phyloP scores from a whole-genome alignment of 306 rosid genomes.

The Quercus glauca region DNA sequence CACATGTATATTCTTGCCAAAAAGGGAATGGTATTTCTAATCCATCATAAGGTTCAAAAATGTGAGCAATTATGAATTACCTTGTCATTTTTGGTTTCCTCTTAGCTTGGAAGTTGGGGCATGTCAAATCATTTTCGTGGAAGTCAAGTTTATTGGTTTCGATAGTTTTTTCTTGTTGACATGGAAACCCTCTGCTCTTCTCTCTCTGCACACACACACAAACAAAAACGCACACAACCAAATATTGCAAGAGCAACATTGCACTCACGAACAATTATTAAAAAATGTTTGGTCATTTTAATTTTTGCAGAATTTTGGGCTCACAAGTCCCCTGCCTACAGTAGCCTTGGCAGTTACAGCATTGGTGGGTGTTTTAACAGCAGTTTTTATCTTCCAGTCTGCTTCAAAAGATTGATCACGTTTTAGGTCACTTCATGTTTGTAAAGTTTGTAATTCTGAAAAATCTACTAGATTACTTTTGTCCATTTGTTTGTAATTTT shows the following conservation, averaged over 20 bases:
- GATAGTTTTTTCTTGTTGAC: background rate
- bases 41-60: background rate
- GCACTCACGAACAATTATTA: background rate
- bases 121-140: background rate
- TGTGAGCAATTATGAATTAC: no score
- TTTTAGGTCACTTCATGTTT: conserved; percentile 8
- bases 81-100: no score
- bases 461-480: conserved; percentile 16
- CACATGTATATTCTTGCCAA: background rate
- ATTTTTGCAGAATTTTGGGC: conserved; percentile 81
- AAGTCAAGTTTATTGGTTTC: no score
- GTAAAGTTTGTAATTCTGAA: conserved; percentile 33
- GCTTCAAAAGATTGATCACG: conserved; percentile 64
- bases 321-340: conserved; percentile 64
- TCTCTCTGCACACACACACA: background rate
- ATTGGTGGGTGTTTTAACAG: conserved; percentile 79
- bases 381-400: conserved; percentile 89
- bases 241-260: background rate
- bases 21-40: background rate
- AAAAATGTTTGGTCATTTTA: background rate
- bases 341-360: conserved; percentile 84
- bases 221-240: background rate
- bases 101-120: no score
- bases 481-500: conserved; percentile 31
- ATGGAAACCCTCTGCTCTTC: background rate